Conservation (phyloP, 768 basidiomycete species). For the Amanita molliuscula region DNA sequence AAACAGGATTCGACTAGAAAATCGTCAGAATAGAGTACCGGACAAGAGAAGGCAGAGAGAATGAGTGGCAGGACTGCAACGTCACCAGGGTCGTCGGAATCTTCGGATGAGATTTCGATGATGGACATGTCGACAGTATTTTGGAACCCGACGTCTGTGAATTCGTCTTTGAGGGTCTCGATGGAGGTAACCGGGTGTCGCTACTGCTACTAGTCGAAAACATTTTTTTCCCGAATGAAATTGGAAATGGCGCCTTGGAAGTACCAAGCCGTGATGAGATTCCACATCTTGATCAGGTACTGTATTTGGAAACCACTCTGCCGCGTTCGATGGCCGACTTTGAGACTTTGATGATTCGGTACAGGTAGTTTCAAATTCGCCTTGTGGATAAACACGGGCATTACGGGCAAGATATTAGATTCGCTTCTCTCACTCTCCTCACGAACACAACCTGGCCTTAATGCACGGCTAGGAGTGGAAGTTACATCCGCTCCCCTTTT, state of each 20-base stretch:
- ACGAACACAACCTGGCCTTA: not conserved
- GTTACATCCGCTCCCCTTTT: not conserved
- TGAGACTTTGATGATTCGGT: not conserved
- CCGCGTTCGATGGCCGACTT: not conserved
- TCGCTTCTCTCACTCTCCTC: constrained; percentile 1
- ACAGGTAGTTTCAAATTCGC: not conserved
- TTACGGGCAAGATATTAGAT: not conserved
- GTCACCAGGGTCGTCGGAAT: not conserved
- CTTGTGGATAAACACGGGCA: not conserved
- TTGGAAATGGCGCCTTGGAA: not conserved
- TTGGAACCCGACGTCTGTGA: not conserved
- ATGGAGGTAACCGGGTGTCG: not conserved
- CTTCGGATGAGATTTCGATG: constrained; percentile 6
- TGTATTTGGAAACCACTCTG: not conserved
- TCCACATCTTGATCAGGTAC: too few relatives aligned
- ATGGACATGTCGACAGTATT: not conserved
- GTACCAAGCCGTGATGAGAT: not conserved
- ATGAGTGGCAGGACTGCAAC: too few relatives aligned
- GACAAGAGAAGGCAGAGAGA: too few relatives aligned
- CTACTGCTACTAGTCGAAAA: not conserved
- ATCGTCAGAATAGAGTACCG: too few relatives aligned
- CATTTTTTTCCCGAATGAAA: not conserved
- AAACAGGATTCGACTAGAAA: too few relatives aligned
- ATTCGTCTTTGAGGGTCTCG: not conserved
- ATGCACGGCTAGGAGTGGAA: not conserved